Conservation (phyloP, 106 monocot species). For the Iris macrosiphon region DNA sequence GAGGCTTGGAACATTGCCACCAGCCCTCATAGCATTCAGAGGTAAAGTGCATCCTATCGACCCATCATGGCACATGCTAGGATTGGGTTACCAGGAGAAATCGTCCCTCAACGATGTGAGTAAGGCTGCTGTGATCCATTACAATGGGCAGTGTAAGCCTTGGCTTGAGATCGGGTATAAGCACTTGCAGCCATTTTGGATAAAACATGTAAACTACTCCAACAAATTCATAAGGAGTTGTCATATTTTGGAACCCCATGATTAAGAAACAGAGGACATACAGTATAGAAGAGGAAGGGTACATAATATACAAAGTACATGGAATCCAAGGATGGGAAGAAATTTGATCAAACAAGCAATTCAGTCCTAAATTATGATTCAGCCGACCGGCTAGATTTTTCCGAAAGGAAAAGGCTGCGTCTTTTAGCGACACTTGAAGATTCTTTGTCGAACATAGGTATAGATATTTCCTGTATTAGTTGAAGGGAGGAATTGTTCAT, state of each 20-base stretch:
- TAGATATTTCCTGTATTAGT: not conserved
- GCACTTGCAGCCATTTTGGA: constrained; percentile 81
- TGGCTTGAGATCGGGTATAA: constrained; percentile 92
- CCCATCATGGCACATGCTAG: constrained; percentile 90
- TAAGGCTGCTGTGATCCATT: constrained; percentile 85
- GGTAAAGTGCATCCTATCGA: constrained; percentile 81
- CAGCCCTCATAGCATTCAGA: constrained; percentile 84
- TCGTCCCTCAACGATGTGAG: constrained; percentile 37
- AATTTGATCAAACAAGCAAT: not conserved
- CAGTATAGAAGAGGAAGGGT: not conserved
- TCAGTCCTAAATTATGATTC: not conserved
- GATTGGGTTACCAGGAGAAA: constrained; percentile 90
- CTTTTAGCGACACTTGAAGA: not conserved
- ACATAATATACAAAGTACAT: not conserved
- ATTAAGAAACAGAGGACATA: not conserved
- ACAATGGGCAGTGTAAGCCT: constrained; percentile 88
- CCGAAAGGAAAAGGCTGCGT: not conserved
- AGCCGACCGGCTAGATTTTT: not conserved
- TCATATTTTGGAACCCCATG: constrained; percentile 77
- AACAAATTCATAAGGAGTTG: constrained; percentile 83
- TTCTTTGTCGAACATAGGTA: constrained; percentile 24
- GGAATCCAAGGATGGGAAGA: constrained; percentile 1
- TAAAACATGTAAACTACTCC: constrained; percentile 84
- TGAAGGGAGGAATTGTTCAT: not conserved
- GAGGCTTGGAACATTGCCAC: constrained; percentile 92